Base-by-base conservation (phyloP, 257 asterid genomes). In the Nicotiana noctiflora region DNA sequence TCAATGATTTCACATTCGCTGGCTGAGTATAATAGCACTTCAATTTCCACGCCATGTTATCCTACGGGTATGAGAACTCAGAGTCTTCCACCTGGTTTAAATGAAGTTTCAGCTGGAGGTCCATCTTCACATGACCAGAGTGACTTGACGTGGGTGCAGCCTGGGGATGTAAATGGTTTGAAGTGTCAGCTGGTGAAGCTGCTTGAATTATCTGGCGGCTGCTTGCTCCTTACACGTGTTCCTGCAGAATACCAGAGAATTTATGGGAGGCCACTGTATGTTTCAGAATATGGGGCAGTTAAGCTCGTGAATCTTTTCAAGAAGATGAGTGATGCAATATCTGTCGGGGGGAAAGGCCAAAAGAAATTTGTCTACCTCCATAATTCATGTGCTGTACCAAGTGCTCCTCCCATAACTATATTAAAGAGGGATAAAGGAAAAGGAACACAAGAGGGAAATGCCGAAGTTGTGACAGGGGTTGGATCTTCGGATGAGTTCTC, bases 161-260 rank as follows among this genome's bases (percentile, higher is more conserved):
- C 98, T 21, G 98, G 98, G 77, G 97, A 96, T 86, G 40, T 94
- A 55, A 89, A 87, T 77, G 98, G 97, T 72, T 88, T 96, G 88
- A 92, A 88, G 88, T 91, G 87, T 25, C 99, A 94, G 86, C 51
- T 96, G 79, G 93, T 93, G 51, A 93, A 88, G 65, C 83, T 96
- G 88, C 97, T 96, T 37, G 94, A 90, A 80, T 66, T 89, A 51
- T 87, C 86, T 6, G 95, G 97, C 60, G 99, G 99, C 37, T 79
- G 86, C 83, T 66, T 96, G 85, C 91, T 89, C 60, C 88, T 96
- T 59, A 79, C 81, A 32, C 95, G 93, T 29, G 86, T 94, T 57
- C 90, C 91, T 19, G 66, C 94, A 12, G 98, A 96, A 80, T 94
- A 96, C 84, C 91, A 86, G 81, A 96, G 89, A 85, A 34, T 75